Evolutionary conservation across 139 green algal genomes (phyloP).

Genomic region (Chlorella sp.): DNA sequence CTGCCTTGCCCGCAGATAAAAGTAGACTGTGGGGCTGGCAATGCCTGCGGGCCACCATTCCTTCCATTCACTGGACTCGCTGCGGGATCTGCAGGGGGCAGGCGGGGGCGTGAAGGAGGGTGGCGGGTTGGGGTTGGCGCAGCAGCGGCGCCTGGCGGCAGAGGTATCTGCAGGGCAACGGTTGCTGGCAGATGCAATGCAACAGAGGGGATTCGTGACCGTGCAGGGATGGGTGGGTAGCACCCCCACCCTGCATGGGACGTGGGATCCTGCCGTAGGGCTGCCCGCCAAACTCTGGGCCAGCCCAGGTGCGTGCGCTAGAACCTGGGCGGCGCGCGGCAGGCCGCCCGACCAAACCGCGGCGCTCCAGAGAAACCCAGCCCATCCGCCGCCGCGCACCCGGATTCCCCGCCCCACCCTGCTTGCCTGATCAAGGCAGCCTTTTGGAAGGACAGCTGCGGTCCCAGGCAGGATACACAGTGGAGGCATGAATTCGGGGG

Average conservation of each 20-base stretch:
- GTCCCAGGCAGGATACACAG: not conserved
- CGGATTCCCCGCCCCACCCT: not conserved
- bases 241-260: not conserved
- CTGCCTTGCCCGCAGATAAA: constrained; percentile 1
- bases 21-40: constrained; percentile 10
- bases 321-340: too few relatives aligned
- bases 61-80: not conserved
- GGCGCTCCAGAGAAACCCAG: not conserved
- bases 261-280: not conserved
- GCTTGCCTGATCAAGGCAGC: not conserved
- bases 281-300: too few relatives aligned
- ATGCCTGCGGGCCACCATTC: constrained; percentile 20
- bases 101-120: not conserved
- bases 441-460: not conserved
- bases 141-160: not conserved
- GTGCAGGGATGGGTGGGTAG: not conserved
- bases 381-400: not conserved
- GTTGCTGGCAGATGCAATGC: too few relatives aligned
- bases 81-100: not conserved
- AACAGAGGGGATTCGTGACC: not conserved
- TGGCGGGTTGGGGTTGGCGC: not conserved
- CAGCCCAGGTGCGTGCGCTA: too few relatives aligned
- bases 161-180: too few relatives aligned
- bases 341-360: too few relatives aligned
- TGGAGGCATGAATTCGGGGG: not conserved